Evolutionary conservation across 352 stramenopile genomes (phyloP), one percentile per base, ranked within the genome.

Genomic region (Pythium periplocum): DNA sequence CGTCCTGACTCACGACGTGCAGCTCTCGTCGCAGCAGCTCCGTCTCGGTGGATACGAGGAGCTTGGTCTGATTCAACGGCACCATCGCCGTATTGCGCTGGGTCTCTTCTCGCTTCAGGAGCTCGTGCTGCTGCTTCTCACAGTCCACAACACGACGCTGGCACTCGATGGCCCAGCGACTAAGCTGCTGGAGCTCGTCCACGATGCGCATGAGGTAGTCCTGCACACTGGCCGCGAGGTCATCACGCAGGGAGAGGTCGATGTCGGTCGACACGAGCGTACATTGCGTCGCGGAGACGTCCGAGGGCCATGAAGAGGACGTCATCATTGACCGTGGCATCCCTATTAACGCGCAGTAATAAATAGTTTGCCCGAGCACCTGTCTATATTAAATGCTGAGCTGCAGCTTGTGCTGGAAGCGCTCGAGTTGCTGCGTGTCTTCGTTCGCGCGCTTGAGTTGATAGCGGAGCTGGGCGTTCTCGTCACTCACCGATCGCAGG

Each of bases 171-270:
- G 65, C 68, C 72, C 72, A 86, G 30, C 51, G 57, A 37, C 72
- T 75, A 44, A 86, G 64, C 11, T 75, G 59, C 32, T 83, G 68
- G 4, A 82, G 63, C 37, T 86, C 75, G 40, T 83, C 65, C 11
- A 75, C 68, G n/a, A 86, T 83, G 17, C 68, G 55, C 57, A 56
- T 67, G 39, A 82, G 61, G 45, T 79, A 86, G 11, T 65, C 50
- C 51, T 78, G 72, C 1, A 77, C 64, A 34, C 61, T 78, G 1
- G 59, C 45, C 3, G 57, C 42, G 17, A 85, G 53, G n/a, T 73
- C 62, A 6, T 58, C 51, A 8, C 64, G 60, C 26, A 62, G 49
- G 6, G 59, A 57, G 48, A 85, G 54, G 50, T 83, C 68, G 4
- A 83, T 45, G 33, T 65, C 58, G 31, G 62, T 64, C 4, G 62